These are phyloP conservation scores for Paxillus involutus DNA, from an alignment of 768 basidiomycete species.

Conservation along the genomic window DNA sequence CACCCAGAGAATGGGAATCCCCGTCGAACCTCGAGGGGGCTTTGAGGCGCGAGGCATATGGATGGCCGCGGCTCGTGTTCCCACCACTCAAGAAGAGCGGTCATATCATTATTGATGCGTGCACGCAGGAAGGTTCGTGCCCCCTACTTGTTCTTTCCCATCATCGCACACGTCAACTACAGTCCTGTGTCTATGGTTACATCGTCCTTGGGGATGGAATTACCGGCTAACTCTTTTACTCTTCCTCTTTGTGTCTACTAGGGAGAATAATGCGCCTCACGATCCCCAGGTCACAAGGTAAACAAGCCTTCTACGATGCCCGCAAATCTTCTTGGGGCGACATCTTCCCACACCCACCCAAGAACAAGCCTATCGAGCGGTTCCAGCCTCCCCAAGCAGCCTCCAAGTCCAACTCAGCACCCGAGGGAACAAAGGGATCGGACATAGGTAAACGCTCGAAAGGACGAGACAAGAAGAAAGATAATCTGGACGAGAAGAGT, in stretches of 20 bases:
- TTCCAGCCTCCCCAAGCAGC: constrained; percentile 37
- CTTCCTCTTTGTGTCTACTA: constrained; percentile 29
- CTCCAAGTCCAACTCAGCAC: constrained; percentile 24
- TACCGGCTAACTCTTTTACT: background rate
- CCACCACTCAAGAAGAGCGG: constrained; percentile 92
- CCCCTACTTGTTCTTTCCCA: constrained; percentile 4
- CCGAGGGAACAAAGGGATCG: constrained; percentile 37
- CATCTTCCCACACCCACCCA: constrained; percentile 87
- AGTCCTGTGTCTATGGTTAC: background rate
- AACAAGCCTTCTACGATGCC: constrained; percentile 92
- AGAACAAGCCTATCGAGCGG: constrained; percentile 72
- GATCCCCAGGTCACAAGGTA: constrained; percentile 93
- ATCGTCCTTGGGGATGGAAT: constrained; percentile 6
- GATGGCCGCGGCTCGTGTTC: constrained; percentile 90
- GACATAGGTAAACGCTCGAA: constrained; percentile 57
- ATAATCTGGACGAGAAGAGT: constrained; percentile 21
- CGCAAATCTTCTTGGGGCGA: constrained; percentile 95
- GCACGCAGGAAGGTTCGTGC: constrained; percentile 71
- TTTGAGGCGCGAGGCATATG: constrained; percentile 73
- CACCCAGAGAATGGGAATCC: constrained; percentile 12
- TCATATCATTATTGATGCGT: constrained; percentile 89
- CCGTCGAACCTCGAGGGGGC: constrained; percentile 45
- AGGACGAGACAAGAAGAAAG: constrained; percentile 23
- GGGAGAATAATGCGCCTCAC: constrained; percentile 91
- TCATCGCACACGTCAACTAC: background rate